Evolutionary conservation across 2,329 filamentous ascomycete genomes (phyloP), one percentile per base, ranked within the genome.

Genomic region (Aureobasidium lini): DNA sequence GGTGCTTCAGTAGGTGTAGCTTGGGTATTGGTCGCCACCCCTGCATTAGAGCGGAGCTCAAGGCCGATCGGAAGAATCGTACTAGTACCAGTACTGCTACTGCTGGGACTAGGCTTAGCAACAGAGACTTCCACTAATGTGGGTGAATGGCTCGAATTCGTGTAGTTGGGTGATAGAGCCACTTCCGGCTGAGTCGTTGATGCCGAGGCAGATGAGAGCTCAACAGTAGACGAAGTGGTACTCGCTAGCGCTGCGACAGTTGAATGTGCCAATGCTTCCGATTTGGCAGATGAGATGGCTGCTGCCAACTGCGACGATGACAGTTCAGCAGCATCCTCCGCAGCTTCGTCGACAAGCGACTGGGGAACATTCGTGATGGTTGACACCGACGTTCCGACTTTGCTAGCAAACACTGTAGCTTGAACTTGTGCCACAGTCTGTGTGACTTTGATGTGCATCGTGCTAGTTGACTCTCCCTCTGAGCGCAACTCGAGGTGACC

Each of bases 401-500:
- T 57, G 8, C 42, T 57, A 8, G 53, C 53, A 15, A 57, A 46
- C 6, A 57, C 31, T 8, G 53, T 57, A 6, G 53, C 6, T 4
- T 39, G 42, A 3, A 40, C 31, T 15, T 46, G 32, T 2, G 16
- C 43, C 10, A 57, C 11, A 11, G 53, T 57, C n/a, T 39, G 40
- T 9, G 53, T 57, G 32, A 47, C 43, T 28, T 57, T 47, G 42
- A 57, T 42, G n/a, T 47, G 53, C 34, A 46, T 57, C 9, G 53
- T 57, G 9, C 53, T 57, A 8, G 42, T 32, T 3, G 15, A 10
- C 5, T 48, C 23, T 16, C 9, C 53, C 18, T 53, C 49, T 1
- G 49, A 39, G 5, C 53, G 53, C 18, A 47, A 5, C 5, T 57
- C 53, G 6, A 57, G 42, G 39, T 47, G 42, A 4, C 29, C 1